Evolutionary conservation across 345 rosid species (phyloP).

Genomic region (Eucalyptus pauciflora): DNA sequence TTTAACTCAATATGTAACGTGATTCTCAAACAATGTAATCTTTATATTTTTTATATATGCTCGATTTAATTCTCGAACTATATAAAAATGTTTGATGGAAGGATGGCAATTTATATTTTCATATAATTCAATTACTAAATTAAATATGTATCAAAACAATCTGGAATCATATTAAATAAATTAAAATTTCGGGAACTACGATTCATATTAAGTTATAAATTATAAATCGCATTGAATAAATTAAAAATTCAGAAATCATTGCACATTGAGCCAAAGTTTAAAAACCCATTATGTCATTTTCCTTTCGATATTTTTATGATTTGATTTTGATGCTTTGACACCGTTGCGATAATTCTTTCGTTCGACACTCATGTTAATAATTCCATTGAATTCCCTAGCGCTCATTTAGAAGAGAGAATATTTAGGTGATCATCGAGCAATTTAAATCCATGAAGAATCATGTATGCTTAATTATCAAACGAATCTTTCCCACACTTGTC

Average conservation of each 20-base stretch:
- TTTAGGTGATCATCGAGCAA: not conserved
- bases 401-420: not conserved
- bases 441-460: not conserved
- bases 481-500: not conserved
- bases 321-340: not conserved
- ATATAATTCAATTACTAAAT: too few species aligned
- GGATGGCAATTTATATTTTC: fast-evolving
- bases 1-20: fast-evolving
- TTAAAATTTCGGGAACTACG: too few species aligned
- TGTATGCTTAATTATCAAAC: not conserved
- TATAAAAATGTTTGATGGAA: too few species aligned
- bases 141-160: too few species aligned
- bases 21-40: fast-evolving
- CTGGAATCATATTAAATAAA: fast-evolving
- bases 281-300: too few species aligned
- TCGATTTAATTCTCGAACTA: fast-evolving
- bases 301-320: not conserved
- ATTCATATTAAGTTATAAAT: too few species aligned
- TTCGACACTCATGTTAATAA: not conserved
- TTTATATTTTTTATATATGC: too few species aligned
- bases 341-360: not conserved
- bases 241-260: too few species aligned
- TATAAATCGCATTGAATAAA: fast-evolving
- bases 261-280: too few species aligned
- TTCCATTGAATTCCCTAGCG: not conserved